A percentile compares a stretch with the other conserved stretches of the same genome.
Evolutionary conservation across 129 eudicot genomes (phyloP).

Genomic region (Mikania micrantha): DNA sequence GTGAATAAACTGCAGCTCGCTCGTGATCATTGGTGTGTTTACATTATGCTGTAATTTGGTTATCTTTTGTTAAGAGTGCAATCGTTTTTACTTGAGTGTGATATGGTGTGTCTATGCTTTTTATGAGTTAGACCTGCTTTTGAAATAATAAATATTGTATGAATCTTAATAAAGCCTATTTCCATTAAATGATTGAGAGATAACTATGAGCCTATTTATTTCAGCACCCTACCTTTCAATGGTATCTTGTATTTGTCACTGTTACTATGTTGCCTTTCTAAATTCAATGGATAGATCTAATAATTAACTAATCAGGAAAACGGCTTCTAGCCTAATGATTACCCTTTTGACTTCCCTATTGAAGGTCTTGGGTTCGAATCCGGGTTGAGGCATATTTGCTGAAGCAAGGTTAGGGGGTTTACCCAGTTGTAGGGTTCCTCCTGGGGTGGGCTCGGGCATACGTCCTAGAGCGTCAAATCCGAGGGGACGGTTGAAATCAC

Average conservation of each 20-base stretch:
- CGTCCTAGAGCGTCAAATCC: too few species aligned
- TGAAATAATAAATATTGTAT: constrained; percentile 16
- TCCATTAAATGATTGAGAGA: not conserved
- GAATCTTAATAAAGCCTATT: constrained; percentile 6
- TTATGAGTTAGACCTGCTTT: constrained; percentile 19
- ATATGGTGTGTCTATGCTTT: constrained; percentile 4
- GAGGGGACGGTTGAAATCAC: too few species aligned
- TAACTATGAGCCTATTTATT: not conserved
- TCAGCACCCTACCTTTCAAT: not conserved
- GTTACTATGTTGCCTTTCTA: not conserved
- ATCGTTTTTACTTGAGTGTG: constrained; percentile 9
- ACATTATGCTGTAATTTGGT: constrained; percentile 2
- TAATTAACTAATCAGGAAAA: not conserved
- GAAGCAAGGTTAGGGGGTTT: too few species aligned
- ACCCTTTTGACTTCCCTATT: too few species aligned
- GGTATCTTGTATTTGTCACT: not conserved
- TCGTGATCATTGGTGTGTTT: constrained; percentile 8
- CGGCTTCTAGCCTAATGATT: too few species aligned
- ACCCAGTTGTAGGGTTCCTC: too few species aligned
- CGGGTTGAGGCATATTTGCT: too few species aligned
- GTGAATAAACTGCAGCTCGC: constrained; percentile 23
- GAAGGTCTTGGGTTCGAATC: too few species aligned
- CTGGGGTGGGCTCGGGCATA: too few species aligned
- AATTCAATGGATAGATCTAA: not conserved
- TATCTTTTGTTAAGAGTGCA: constrained; percentile 20